Evolutionary conservation across 139 green algal genomes (phyloP).

Genomic region (Chlamydomonas sp.): DNA sequence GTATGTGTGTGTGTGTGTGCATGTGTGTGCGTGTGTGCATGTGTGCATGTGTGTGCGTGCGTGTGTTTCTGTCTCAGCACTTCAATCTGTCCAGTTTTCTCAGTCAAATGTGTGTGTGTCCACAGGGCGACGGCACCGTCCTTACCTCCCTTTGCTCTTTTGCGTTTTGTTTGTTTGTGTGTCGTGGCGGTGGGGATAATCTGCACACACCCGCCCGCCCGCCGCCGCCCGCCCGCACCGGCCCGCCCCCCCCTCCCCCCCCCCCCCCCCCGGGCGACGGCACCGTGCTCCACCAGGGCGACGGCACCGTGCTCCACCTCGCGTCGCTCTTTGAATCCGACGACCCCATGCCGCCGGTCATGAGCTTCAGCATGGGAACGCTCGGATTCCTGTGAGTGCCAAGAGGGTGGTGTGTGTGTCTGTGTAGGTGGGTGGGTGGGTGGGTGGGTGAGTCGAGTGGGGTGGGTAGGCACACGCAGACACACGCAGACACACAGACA

Average conservation of each 20-base stretch:
- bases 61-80: neutral
- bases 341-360: conserved; percentile 66
- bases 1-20: neutral
- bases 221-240: too few relatives aligned
- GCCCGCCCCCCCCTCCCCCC: neutral
- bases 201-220: neutral
- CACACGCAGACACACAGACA: too few relatives aligned
- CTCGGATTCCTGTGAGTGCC: conserved; percentile 85
- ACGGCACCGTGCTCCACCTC: conserved; percentile 71
- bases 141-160: conserved; percentile 16
- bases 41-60: neutral
- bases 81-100: neutral
- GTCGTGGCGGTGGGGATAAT: neutral
- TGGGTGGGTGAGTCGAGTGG: too few relatives aligned
- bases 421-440: too few relatives aligned
- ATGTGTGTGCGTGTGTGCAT: too few relatives aligned
- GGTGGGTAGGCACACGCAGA: too few relatives aligned
- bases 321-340: conserved; percentile 72
- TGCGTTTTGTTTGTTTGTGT: conserved; percentile 10
- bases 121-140: neutral
- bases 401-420: too few relatives aligned
- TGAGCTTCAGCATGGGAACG: conserved; percentile 86
- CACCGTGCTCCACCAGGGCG: conserved; percentile 26
- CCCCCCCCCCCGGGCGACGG: neutral
- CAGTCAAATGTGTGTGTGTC: neutral